phyloP scores from a whole-genome alignment of 192 early-diverging fungal genomes.

The Coemansia sp. region DNA sequence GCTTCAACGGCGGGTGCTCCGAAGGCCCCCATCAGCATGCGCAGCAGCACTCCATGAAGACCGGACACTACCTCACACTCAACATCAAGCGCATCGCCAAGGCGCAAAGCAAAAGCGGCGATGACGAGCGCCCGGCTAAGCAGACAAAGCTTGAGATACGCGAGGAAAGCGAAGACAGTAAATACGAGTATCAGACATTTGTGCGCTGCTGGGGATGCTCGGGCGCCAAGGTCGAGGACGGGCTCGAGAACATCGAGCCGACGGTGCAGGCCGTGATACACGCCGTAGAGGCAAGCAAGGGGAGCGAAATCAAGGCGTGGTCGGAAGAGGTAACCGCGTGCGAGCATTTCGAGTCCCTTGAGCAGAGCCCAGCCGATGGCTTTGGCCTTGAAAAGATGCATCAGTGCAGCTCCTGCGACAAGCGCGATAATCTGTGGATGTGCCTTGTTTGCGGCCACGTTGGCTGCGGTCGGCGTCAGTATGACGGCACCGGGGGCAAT shows the following conservation, averaged over 20 bases:
- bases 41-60: slow-evolving; percentile 68
- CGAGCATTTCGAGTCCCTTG: slow-evolving; percentile 70
- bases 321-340: slow-evolving; percentile 79
- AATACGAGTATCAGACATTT: slow-evolving; percentile 72
- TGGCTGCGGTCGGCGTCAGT: slow-evolving; percentile 92
- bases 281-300: slow-evolving; percentile 76
- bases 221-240: slow-evolving; percentile 58
- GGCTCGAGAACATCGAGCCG: slow-evolving; percentile 20
- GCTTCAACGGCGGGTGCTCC: slow-evolving; percentile 90
- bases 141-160: slow-evolving; percentile 91
- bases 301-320: slow-evolving; percentile 93
- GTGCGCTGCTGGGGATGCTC: slow-evolving; percentile 80
- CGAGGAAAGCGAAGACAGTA: slow-evolving; percentile 63
- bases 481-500: slow-evolving; percentile 89
- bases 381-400: slow-evolving; percentile 33
- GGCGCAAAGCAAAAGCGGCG: slow-evolving; percentile 2
- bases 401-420: slow-evolving; percentile 64
- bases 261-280: slow-evolving; percentile 59
- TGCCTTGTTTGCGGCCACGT: slow-evolving; percentile 91
- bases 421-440: slow-evolving; percentile 93
- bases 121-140: slow-evolving; percentile 56
- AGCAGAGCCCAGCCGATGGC: slow-evolving; percentile 56
- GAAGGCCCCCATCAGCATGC: slow-evolving; percentile 68
- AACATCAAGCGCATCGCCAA: slow-evolving; percentile 76
- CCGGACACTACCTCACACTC: slow-evolving; percentile 72